Evolutionary conservation across 2,329 filamentous ascomycete genomes (phyloP).

Genomic region (Plectosphaerella sp.): DNA sequence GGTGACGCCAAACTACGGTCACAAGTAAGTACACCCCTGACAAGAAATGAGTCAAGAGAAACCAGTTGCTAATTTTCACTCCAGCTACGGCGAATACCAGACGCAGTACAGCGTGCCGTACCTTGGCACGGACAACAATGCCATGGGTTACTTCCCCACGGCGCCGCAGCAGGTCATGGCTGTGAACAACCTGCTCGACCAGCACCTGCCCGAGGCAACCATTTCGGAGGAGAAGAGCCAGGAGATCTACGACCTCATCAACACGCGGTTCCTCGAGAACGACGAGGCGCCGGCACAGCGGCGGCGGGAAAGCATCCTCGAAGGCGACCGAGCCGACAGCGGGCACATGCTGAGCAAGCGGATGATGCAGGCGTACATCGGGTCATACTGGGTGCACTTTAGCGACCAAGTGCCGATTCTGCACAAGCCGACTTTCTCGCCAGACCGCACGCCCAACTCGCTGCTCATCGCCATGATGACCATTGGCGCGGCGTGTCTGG

Average conservation of each 20-base stretch:
- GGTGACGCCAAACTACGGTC: conserved; percentile 35
- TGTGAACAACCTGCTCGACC: conserved; percentile 79
- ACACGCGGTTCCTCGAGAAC: conserved; percentile 74
- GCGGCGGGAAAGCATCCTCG: conserved; percentile 71
- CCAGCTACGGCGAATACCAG: conserved; percentile 49
- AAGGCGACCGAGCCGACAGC: conserved; percentile 68
- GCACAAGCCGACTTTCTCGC: conserved; percentile 88
- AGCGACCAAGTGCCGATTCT: conserved; percentile 92
- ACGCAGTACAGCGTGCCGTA: conserved; percentile 46
- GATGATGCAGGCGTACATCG: conserved; percentile 95
- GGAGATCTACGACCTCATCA: conserved; percentile 78
- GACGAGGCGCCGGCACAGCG: conserved; percentile 70
- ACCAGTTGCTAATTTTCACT: conserved; percentile 15
- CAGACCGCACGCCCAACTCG: conserved; percentile 80
- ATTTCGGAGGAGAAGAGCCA: conserved; percentile 85
- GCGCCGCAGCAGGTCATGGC: conserved; percentile 78
- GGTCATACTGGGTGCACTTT: conserved; percentile 92
- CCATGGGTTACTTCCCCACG: conserved; percentile 54
- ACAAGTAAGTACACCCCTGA: conserved; percentile 8
- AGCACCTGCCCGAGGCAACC: conserved; percentile 71
- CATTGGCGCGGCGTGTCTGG: conserved; percentile 84
- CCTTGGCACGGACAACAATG: conserved; percentile 39
- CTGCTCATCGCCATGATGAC: conserved; percentile 86
- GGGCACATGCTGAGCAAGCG: conserved; percentile 71
- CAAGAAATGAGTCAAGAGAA: neutral